phyloP scores from a whole-genome alignment of 1,284 basidiomycete genomes.

The Heterobasidion parviporum region DNA sequence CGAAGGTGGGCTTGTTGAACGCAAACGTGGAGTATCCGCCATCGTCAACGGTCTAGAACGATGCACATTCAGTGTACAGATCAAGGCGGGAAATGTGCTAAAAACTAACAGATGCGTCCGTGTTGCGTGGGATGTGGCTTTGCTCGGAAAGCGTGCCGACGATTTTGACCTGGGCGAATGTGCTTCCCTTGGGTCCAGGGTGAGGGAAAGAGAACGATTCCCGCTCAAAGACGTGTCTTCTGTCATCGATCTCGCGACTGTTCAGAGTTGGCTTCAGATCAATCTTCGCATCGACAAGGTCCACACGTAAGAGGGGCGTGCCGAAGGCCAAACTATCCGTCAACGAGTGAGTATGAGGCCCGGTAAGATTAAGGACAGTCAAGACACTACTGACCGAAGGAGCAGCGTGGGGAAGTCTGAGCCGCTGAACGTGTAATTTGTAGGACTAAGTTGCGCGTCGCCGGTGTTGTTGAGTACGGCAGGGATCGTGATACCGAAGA shows the following conservation, averaged over 20 bases:
- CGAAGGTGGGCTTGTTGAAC: slow-evolving; percentile 33
- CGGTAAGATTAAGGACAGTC: not conserved
- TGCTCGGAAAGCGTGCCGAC: slow-evolving; percentile 30
- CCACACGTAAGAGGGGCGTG: too few relatives aligned
- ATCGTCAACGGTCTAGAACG: slow-evolving; percentile 9
- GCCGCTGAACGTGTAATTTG: slow-evolving; percentile 45
- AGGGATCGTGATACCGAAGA: slow-evolving; percentile 37
- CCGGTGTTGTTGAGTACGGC: slow-evolving; percentile 32
- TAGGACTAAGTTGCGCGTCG: slow-evolving; percentile 26
- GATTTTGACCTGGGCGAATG: slow-evolving; percentile 29
- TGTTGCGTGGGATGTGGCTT: slow-evolving; percentile 28
- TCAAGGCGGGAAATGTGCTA: slow-evolving; percentile 6
- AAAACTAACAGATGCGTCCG: slow-evolving; percentile 10
- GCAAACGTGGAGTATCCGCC: slow-evolving; percentile 30
- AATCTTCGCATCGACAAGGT: too few relatives aligned
- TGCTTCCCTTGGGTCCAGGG: slow-evolving; percentile 5
- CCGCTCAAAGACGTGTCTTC: not conserved
- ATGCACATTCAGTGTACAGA: slow-evolving; percentile 14
- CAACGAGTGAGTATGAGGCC: not conserved
- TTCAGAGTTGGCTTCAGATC: too few relatives aligned
- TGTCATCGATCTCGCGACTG: too few relatives aligned
- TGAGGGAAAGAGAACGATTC: slow-evolving; percentile 29
- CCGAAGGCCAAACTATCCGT: slow-evolving; percentile 21
- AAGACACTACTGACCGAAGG: slow-evolving; percentile 25
- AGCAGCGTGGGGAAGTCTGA: slow-evolving; percentile 36